Base-by-base conservation (phyloP, 2,329 filamentous ascomycete species). In the Lasiodiplodia sp. region DNA sequence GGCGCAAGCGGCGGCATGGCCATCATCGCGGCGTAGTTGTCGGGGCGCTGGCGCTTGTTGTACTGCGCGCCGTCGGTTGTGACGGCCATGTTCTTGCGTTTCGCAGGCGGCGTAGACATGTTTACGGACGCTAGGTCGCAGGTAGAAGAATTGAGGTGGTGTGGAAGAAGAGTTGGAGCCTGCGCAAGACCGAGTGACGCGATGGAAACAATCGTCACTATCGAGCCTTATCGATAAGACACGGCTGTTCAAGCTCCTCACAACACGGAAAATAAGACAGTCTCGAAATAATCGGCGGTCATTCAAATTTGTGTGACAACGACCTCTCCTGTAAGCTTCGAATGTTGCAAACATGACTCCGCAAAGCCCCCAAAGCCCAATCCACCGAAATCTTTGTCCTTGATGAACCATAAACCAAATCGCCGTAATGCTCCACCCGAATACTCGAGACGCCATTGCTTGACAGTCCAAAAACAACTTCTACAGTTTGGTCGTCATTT, bases 31-130 rank as follows among this genome's bases (percentile, higher is more conserved):
- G 75, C 18, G 52, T 38, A 77, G 31, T 76, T 70, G 64, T 77
- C 74, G 2, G 79, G 78, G 60, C 79, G 74, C 40, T 73, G 73
- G 28, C 79, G 72, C 69, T 79, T 80, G 70, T 80, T 80, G 71
- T 80, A 80, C 2, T 67, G 58, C 40, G 71, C 78, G 51, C 78
- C 78, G 67, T 79, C 76, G 67, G 73, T 72, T 3, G 79, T 80
- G 38, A 37, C 49, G 7, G 70, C 65, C 40, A 38, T 23, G 37
- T 67, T 67, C 53, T 67, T 56, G 25, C 68, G 53, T 18, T 57
- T 67, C 11, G 47, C 47, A 0, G 47, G 62, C n/a, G 56, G 56
- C 21, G 25, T 16, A 18, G 44, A 37, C 40, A 51, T 51, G 8
- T 40, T 40, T 44, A 28, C 37, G 37, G 11, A 25, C 10, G 23